These are phyloP conservation scores for Trichopus zeylanicus DNA, from an alignment of 116 monocot species.

Conservation along the genomic window DNA sequence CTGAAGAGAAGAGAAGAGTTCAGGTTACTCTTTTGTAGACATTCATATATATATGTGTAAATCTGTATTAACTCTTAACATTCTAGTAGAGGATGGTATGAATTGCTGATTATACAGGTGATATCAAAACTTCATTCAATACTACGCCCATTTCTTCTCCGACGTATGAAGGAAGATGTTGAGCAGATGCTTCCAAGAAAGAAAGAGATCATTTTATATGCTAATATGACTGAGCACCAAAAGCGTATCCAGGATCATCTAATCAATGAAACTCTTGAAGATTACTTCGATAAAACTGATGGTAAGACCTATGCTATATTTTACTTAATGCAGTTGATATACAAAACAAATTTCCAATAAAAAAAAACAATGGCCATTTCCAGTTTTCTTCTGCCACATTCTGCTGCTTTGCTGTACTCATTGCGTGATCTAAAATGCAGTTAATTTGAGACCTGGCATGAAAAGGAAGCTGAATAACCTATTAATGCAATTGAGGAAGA, in stretches of 20 bases:
- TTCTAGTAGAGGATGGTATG: neutral
- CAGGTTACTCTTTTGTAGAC: constrained; percentile 29
- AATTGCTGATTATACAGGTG: constrained; percentile 34
- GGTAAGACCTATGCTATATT: too few relatives aligned
- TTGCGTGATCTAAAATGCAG: constrained; percentile 19
- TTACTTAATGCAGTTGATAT: too few relatives aligned
- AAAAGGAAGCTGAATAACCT: constrained; percentile 73
- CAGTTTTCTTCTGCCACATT: neutral
- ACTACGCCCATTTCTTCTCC: constrained; percentile 85
- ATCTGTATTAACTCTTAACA: neutral
- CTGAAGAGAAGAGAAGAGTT: constrained; percentile 68
- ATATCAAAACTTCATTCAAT: constrained; percentile 90
- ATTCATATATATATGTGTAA: neutral
- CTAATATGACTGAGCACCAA: constrained; percentile 82
- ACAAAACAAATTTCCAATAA: neutral
- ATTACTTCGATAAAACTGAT: constrained; percentile 35
- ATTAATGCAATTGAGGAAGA: constrained; percentile 77
- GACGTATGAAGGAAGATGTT: constrained; percentile 89
- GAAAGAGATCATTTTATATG: constrained; percentile 97
- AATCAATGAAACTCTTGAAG: constrained; percentile 59
- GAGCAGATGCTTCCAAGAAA: constrained; percentile 86
- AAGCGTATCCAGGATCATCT: constrained; percentile 76
- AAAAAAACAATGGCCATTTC: neutral
- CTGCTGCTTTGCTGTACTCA: neutral
- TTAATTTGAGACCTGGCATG: constrained; percentile 45